Base-by-base conservation (phyloP, 202 grass and related monocot species). In the Zizania palustris region DNA sequence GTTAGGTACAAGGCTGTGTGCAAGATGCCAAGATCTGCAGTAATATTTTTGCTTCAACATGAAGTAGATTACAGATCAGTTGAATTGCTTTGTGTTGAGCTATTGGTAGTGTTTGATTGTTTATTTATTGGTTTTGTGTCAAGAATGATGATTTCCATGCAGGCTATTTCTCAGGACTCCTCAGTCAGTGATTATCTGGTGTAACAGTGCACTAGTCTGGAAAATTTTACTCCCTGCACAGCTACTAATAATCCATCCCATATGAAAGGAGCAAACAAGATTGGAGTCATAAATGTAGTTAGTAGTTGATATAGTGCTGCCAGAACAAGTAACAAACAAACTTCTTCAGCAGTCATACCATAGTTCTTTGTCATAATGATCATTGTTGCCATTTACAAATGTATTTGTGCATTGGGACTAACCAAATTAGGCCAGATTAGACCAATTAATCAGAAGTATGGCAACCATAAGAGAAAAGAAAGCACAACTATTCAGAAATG, bases 331-430 rank as follows among this genome's bases (percentile, higher is more conserved):
- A 54, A 39, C 15, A 44, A 64, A 58, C 6, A 0, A 84, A 45
- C 11, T 63, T 59, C 10, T 35, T 43, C 7, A 60, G 7, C 34
- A 4, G 20, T 19, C n/a, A 10, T 7, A 45, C 65, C 16, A 9
- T 53, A 34, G 35, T 5, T 4, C 10, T 70, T 66, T 38, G 45
- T 10, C 45, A 48, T 14, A 69, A 3, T 22, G 11, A 11, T 22
- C 15, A 57, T 70, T 10, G 21, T 48, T 44, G 18, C 28, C 13
- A 34, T 9, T 39, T 72, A 20, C 71, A 66, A 44, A 63, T 34
- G 77, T 50, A 62, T n/a, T 22, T 46, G 51, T 58, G 35, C 79
- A 15, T 53, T 74, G 19, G 67, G 21, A 45, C 35, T 34, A 49
- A 5, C n/a, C n/a, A n/a, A n/a, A n/a, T n/a, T n/a, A n/a, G n/a